A percentile compares a stretch with the other conserved stretches of the same genome.
Conservation (phyloP, 139 green algal species). For the Haematococcus lacustris region DNA sequence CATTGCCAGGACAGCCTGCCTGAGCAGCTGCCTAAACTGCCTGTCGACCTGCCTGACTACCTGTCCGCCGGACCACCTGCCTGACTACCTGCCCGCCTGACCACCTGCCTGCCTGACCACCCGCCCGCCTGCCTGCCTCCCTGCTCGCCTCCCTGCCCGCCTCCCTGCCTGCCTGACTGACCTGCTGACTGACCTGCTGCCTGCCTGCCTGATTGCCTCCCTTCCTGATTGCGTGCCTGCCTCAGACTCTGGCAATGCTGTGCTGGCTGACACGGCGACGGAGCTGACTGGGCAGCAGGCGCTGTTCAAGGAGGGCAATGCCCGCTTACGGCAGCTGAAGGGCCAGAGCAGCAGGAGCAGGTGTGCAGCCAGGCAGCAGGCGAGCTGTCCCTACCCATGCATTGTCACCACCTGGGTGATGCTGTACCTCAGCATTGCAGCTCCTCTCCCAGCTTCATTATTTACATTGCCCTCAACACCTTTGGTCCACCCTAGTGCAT, state of each 20-base stretch:
- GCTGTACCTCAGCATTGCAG: no score
- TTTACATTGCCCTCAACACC: no score
- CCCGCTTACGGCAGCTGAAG: slow-evolving; percentile 51
- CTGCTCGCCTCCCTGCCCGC: not conserved
- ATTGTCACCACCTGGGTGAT: no score
- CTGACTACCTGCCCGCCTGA: not conserved
- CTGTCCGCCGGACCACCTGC: no score
- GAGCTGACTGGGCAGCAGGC: slow-evolving; percentile 50
- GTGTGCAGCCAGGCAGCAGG: no score
- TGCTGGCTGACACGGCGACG: slow-evolving; percentile 38
- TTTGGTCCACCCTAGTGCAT: no score
- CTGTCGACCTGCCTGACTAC: not conserved
- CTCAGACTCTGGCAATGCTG: slow-evolving; percentile 39
- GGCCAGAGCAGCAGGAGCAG: slow-evolving; percentile 30
- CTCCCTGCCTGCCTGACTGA: not conserved
- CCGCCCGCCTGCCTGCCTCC: not conserved
- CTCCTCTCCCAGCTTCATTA: no score
- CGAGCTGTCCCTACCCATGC: no score
- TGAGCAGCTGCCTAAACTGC: not conserved
- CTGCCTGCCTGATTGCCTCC: no score
- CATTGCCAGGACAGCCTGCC: not conserved
- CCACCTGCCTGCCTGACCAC: not conserved
- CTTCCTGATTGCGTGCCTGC: no score
- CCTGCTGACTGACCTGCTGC: not conserved
- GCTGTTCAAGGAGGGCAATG: slow-evolving; percentile 30